Evolutionary conservation across 2,329 filamentous ascomycete species (phyloP).

Genomic region (Aspergillus awamori): DNA sequence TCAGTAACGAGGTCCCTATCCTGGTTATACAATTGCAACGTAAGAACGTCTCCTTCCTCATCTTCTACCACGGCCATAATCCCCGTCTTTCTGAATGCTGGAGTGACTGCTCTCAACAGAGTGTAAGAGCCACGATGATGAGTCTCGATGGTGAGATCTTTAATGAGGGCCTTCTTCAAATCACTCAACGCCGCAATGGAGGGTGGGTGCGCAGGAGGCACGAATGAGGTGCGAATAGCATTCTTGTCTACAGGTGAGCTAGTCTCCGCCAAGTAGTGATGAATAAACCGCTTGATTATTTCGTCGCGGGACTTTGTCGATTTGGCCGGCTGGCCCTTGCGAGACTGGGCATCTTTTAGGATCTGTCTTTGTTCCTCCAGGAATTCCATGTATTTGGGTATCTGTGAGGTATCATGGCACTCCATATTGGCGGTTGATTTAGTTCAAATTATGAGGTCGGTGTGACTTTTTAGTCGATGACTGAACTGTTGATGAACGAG

Average conservation of each 20-base stretch:
- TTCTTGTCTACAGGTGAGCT: neutral
- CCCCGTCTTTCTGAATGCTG: conserved; percentile 33
- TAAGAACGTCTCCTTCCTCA: conserved; percentile 37
- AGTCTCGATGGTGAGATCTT: conserved; percentile 41
- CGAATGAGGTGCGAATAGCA: conserved; percentile 17
- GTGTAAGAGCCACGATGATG: conserved; percentile 45
- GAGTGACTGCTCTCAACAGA: conserved; percentile 35
- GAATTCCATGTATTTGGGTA: conserved; percentile 14
- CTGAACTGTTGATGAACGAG: no score
- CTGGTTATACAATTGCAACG: conserved; percentile 49
- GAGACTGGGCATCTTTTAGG: conserved; percentile 17
- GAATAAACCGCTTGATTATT: conserved; percentile 22
- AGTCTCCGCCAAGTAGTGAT: conserved; percentile 10
- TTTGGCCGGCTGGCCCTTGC: conserved; percentile 16
- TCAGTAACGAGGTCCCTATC: conserved; percentile 36
- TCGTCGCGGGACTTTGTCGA: conserved; percentile 19
- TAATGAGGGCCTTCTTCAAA: conserved; percentile 33
- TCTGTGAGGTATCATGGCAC: conserved; percentile 17
- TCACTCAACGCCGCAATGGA: conserved; percentile 16
- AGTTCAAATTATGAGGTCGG: no score
- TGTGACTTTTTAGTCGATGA: no score
- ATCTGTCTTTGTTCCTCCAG: conserved; percentile 15
- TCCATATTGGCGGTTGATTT: conserved; percentile 15
- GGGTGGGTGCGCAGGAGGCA: conserved; percentile 26
- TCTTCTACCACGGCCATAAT: conserved; percentile 47